Conservation (phyloP, 1,139 yeast genomes). For the Protomyces inouyei region DNA sequence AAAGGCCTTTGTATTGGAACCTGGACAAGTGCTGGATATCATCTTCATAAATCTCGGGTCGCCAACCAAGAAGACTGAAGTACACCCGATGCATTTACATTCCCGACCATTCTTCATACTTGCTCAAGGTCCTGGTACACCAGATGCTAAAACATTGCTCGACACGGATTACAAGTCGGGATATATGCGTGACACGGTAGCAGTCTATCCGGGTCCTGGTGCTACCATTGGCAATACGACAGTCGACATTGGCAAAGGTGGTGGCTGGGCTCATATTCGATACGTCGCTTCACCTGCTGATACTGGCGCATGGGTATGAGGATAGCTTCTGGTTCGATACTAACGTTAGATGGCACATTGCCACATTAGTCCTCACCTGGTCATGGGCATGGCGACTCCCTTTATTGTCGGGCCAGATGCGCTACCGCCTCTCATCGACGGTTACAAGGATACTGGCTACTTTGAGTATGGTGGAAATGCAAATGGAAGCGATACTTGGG, state of each 20-base stretch:
- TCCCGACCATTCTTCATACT: conserved; percentile 1
- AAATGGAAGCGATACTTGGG: conserved; percentile 1
- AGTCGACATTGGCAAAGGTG: not conserved
- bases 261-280: conserved; percentile 9
- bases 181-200: conserved; percentile 18
- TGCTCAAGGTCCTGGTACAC: conserved; percentile 14
- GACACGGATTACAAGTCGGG: not conserved
- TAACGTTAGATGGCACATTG: conserved; percentile 9
- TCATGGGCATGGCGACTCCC: conserved; percentile 20
- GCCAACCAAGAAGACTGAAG: not conserved
- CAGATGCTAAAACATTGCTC: not conserved
- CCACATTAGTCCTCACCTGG: conserved; percentile 22
- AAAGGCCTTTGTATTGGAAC: conserved; percentile 9
- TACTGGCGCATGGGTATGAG: conserved; percentile 15
- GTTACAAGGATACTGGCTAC: not conserved
- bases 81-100: conserved; percentile 25
- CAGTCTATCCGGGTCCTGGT: conserved; percentile 13
- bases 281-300: conserved; percentile 13
- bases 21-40: conserved; percentile 27
- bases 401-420: conserved; percentile 8
- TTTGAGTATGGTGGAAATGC: not conserved
- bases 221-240: not conserved
- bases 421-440: conserved; percentile 4
- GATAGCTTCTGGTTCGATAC: not conserved
- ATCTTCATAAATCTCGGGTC: conserved; percentile 4